A percentile compares a stretch with the other conserved stretches of the same genome.
phyloP scores from a whole-genome alignment of 2,329 filamentous ascomycete genomes.

The Colletotrichum sp. region DNA sequence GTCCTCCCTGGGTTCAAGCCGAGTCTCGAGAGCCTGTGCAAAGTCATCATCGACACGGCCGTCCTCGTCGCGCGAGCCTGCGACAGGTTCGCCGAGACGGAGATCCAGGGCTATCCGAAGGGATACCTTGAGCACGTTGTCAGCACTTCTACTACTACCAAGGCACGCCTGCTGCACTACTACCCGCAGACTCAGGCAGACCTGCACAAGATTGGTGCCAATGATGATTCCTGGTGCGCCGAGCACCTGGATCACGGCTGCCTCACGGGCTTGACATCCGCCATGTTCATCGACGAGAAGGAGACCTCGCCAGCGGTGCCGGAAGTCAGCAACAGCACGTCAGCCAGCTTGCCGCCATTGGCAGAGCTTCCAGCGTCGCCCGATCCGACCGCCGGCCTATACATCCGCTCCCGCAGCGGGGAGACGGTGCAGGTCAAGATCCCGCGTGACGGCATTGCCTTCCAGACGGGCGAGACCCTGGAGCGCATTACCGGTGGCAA shows the following conservation, averaged over 20 bases:
- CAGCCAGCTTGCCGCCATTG: slow-evolving; percentile 53
- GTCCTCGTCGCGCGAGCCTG: slow-evolving; percentile 89
- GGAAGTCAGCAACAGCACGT: slow-evolving; percentile 25
- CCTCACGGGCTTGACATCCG: slow-evolving; percentile 89
- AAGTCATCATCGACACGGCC: slow-evolving; percentile 86
- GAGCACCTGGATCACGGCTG: slow-evolving; percentile 81
- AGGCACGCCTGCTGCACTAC: slow-evolving; percentile 92
- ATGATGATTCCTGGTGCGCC: slow-evolving; percentile 92
- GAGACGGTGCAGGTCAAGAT: slow-evolving; percentile 90
- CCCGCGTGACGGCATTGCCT: slow-evolving; percentile 88
- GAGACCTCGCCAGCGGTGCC: slow-evolving; percentile 40
- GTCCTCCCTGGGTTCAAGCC: slow-evolving; percentile 77
- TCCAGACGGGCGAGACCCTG: slow-evolving; percentile 93
- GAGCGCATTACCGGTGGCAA: slow-evolving; percentile 89
- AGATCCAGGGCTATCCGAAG: slow-evolving; percentile 76
- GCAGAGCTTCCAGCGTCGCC: slow-evolving; percentile 78
- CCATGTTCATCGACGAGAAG: slow-evolving; percentile 92
- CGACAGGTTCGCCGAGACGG: slow-evolving; percentile 80
- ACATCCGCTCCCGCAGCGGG: slow-evolving; percentile 86
- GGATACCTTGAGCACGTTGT: slow-evolving; percentile 91
- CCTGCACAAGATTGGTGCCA: slow-evolving; percentile 31
- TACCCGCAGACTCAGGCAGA: slow-evolving; percentile 64
- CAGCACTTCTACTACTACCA: slow-evolving; percentile 83
- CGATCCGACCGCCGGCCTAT: slow-evolving; percentile 86
- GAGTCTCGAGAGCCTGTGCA: slow-evolving; percentile 77